Conservation (phyloP, 805 yeast species). For the Metschnikowia lochheadii region DNA sequence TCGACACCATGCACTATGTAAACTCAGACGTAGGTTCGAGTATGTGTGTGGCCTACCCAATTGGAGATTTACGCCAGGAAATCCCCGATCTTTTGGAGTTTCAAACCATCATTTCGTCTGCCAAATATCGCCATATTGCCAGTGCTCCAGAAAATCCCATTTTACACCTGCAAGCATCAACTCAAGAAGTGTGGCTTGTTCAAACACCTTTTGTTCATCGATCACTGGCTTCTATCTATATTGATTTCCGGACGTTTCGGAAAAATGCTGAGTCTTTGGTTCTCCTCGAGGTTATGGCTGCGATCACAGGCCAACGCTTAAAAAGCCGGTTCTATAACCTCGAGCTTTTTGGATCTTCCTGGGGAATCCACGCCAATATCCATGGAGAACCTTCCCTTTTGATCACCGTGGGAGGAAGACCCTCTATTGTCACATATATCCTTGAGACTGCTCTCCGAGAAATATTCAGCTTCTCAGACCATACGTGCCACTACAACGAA, state of each 20-base stretch:
- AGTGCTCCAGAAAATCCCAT: neutral
- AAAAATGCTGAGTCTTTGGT: conserved; percentile 39
- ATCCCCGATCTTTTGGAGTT: conserved; percentile 1
- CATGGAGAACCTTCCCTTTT: conserved; percentile 53
- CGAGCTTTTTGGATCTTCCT: conserved; percentile 51
- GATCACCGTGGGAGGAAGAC: conserved; percentile 53
- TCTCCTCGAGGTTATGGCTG: conserved; percentile 51
- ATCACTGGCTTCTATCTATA: conserved; percentile 30
- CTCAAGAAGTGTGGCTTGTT: neutral
- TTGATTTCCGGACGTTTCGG: conserved; percentile 38
- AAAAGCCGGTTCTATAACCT: conserved; percentile 47
- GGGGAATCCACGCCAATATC: conserved; percentile 52
- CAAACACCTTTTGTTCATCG: neutral
- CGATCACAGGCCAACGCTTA: conserved; percentile 41
- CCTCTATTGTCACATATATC: conserved; percentile 33
- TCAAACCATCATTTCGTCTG: neutral
- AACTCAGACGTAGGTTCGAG: neutral
- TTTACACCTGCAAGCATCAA: neutral
- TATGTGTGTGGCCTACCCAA: neutral
- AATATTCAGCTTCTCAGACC: conserved; percentile 20
- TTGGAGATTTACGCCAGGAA: neutral
- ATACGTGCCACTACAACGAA: conserved; percentile 23
- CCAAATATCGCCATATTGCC: neutral
- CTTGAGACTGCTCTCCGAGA: conserved; percentile 30
- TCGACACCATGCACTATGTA: neutral